phyloP scores from a whole-genome alignment of 1,284 basidiomycete genomes.

The Testicularia cyperi region DNA sequence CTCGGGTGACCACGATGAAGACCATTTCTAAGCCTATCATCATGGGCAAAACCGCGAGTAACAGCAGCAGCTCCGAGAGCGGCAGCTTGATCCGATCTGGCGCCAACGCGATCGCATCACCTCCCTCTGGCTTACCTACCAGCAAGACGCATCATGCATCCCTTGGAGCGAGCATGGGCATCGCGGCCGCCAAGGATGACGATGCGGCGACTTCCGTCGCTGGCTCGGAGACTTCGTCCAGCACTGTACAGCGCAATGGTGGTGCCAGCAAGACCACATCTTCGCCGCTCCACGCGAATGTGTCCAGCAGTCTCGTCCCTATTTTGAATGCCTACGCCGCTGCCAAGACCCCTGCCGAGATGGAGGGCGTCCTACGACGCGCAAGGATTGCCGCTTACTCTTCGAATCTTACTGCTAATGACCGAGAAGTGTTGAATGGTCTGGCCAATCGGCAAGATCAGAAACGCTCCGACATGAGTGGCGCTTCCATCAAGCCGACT shows the following conservation, averaged over 20 bases:
- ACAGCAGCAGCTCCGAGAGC: slow-evolving; percentile 6
- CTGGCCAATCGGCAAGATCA: slow-evolving; percentile 39
- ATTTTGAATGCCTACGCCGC: slow-evolving; percentile 53
- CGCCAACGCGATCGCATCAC: slow-evolving; percentile 15
- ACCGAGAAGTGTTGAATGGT: slow-evolving; percentile 45
- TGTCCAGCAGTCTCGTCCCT: slow-evolving; percentile 34
- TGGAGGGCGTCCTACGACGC: slow-evolving; percentile 46
- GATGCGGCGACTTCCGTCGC: slow-evolving; percentile 27
- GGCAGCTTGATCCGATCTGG: slow-evolving; percentile 15
- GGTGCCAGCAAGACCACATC: slow-evolving; percentile 12
- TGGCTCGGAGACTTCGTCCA: slow-evolving; percentile 23
- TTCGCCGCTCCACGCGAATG: slow-evolving; percentile 18
- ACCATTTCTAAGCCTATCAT: slow-evolving; percentile 1
- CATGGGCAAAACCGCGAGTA: slow-evolving; percentile 2
- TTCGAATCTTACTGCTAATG: slow-evolving; percentile 34
- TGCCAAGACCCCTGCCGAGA: slow-evolving; percentile 52
- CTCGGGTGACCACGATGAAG: slow-evolving; percentile 36
- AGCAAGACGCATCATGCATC: slow-evolving; percentile 47
- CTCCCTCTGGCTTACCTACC: slow-evolving; percentile 20
- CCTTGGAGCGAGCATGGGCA: slow-evolving; percentile 51
- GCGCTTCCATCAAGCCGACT: slow-evolving; percentile 3
- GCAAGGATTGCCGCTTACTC: slow-evolving; percentile 50
- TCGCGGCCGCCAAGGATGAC: slow-evolving; percentile 20
- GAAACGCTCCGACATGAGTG: slow-evolving; percentile 11
- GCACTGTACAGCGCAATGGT: slow-evolving; percentile 10